A percentile compares a stretch with the other conserved stretches of the same genome.
phyloP scores from a whole-genome alignment of 2,329 filamentous ascomycete species.

The Hymenoscyphus linearis region DNA sequence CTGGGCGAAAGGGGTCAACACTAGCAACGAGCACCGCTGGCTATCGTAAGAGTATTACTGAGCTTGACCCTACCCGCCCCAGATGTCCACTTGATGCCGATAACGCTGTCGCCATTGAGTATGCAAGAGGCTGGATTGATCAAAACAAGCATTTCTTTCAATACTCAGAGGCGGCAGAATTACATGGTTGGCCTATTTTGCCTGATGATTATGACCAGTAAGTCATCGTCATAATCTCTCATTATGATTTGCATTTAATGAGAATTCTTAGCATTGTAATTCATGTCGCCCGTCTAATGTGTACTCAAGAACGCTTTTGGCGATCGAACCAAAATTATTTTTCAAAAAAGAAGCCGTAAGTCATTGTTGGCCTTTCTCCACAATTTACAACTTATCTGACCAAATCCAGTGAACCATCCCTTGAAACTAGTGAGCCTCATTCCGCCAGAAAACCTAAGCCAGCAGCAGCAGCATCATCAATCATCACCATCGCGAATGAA shows the following conservation, averaged over 20 bases:
- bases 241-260: background rate
- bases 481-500: background rate
- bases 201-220: constrained; percentile 5
- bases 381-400: background rate
- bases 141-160: background rate
- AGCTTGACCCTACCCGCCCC: background rate
- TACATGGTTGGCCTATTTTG: constrained; percentile 6
- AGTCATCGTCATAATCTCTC: background rate
- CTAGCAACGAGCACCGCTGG: background rate
- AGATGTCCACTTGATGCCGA: background rate
- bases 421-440: background rate
- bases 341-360: background rate
- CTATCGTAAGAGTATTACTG: background rate
- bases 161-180: background rate
- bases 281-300: constrained; percentile 1
- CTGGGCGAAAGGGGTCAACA: background rate
- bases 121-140: background rate
- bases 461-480: background rate
- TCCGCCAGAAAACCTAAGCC: background rate
- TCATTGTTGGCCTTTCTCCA: background rate
- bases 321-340: constrained; percentile 3
- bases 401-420: background rate
- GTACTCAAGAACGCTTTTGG: constrained; percentile 3
- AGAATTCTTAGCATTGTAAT: constrained; percentile 1
- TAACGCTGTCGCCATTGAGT: background rate